These are phyloP conservation scores for Rhododendron mucronatum DNA, from an alignment of 148 eudicot species.

Conservation along the genomic window DNA sequence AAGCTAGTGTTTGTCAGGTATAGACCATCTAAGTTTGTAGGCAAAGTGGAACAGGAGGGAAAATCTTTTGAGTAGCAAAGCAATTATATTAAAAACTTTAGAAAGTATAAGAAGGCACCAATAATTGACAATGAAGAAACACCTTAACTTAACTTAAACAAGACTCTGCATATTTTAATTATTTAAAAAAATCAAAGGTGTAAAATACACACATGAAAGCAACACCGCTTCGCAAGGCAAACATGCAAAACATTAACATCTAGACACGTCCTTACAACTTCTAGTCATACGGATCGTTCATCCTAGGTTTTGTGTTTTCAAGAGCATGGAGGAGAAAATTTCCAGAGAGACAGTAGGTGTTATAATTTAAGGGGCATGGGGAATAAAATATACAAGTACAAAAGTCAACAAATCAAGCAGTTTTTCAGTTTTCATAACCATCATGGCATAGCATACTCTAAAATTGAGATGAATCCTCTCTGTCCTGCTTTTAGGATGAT, in stretches of 20 bases:
- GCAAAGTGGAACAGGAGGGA: not conserved
- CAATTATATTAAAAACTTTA: not conserved
- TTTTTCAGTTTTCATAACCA: not conserved
- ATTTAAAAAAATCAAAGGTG: not conserved
- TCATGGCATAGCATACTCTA: not conserved
- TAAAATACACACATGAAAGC: not conserved
- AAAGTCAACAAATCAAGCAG: not conserved
- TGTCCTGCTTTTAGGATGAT: not conserved
- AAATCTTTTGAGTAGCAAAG: not conserved
- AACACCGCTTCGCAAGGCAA: not conserved
- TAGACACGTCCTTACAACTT: not conserved
- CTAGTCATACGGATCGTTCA: not conserved
- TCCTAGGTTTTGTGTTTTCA: not conserved
- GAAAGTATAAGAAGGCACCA: not conserved
- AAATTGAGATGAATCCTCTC: not conserved
- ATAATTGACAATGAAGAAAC: not conserved
- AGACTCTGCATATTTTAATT: not conserved
- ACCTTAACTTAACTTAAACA: not conserved
- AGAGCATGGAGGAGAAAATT: not conserved
- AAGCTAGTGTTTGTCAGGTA: not conserved
- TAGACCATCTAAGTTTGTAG: not conserved
- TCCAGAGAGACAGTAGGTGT: not conserved
- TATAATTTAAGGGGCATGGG: not conserved
- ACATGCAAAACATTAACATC: not conserved
- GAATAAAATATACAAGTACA: not conserved